These are phyloP conservation scores for Rutstroemia sp. DNA, from an alignment of 2,329 filamentous ascomycete genomes.

Conservation along the genomic window DNA sequence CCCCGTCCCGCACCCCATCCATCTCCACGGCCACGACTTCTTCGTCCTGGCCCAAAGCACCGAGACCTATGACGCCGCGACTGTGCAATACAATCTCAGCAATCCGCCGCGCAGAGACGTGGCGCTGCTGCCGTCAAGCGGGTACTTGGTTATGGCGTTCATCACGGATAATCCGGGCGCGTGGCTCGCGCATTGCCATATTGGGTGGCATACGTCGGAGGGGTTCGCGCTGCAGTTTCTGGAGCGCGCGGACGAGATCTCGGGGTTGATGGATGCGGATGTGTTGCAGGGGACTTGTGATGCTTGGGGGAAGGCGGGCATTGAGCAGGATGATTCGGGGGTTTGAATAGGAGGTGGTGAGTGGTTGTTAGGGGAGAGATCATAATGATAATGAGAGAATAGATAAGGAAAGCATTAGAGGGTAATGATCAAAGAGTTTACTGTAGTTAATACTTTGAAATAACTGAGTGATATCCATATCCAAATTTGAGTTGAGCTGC, in stretches of 20 bases:
- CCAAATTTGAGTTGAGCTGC: too few species aligned
- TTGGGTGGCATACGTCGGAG: constrained; percentile 42
- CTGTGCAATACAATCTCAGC: constrained; percentile 23
- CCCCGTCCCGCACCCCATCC: constrained; percentile 19
- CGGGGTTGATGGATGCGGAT: constrained; percentile 1
- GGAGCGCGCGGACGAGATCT: constrained; percentile 26
- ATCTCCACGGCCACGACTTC: constrained; percentile 32
- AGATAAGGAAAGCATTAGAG: too few species aligned
- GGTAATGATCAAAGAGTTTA: too few species aligned
- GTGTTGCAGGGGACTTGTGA: constrained; percentile 8
- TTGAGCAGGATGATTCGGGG: constrained; percentile 12
- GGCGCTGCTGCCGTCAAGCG: constrained; percentile 33
- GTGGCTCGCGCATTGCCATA: constrained; percentile 24
- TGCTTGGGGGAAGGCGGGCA: constrained; percentile 4
- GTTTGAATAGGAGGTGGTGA: neutral
- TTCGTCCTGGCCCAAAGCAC: constrained; percentile 36
- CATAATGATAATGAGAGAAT: too few species aligned
- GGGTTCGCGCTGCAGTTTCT: constrained; percentile 44
- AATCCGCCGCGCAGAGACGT: constrained; percentile 47
- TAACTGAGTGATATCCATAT: too few species aligned
- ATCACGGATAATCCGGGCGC: constrained; percentile 19
- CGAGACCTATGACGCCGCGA: constrained; percentile 30
- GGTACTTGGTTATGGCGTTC: constrained; percentile 18
- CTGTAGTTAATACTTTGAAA: too few species aligned
- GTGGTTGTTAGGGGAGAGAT: too few species aligned